Evolutionary conservation across 116 monocot species (phyloP).

Genomic region (Dioscorea cayenensis): DNA sequence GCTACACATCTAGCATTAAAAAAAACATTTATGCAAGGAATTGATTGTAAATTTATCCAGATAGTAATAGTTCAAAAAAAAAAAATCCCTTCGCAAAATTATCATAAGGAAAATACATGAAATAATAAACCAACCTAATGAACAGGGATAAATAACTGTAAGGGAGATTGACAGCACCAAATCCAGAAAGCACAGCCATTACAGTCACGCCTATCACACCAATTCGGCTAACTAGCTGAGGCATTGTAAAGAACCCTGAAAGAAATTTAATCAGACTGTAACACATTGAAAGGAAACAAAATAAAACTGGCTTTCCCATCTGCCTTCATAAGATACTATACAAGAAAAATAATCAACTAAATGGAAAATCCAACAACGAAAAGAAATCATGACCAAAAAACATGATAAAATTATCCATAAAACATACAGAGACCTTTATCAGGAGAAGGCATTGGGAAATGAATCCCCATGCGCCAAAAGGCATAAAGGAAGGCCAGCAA

Average conservation of each 20-base stretch:
- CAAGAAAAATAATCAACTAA: too few species aligned
- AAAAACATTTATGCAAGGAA: too few species aligned
- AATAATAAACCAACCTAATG: slow-evolving; percentile 58
- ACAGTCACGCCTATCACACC: slow-evolving; percentile 87
- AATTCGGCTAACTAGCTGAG: slow-evolving; percentile 95
- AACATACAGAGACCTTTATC: slow-evolving; percentile 59
- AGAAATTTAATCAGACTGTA: background rate
- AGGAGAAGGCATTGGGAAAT: slow-evolving; percentile 97
- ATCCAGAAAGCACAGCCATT: slow-evolving; percentile 96
- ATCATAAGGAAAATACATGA: background rate
- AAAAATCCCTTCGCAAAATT: background rate
- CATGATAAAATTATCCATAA: background rate
- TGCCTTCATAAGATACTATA: too few species aligned
- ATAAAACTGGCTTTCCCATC: too few species aligned
- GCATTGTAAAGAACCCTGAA: slow-evolving; percentile 90
- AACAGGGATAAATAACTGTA: slow-evolving; percentile 96
- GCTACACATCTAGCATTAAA: too few species aligned
- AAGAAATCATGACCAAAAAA: background rate
- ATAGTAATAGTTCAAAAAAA: too few species aligned
- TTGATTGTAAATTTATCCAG: too few species aligned
- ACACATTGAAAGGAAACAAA: background rate
- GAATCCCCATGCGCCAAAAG: slow-evolving; percentile 99
- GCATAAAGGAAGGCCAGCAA: slow-evolving; percentile 80
- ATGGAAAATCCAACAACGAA: background rate
- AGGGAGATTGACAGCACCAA: slow-evolving; percentile 97